Evolutionary conservation across 768 basidiomycete genomes (phyloP).

Genomic region (Sutorius australiensis): DNA sequence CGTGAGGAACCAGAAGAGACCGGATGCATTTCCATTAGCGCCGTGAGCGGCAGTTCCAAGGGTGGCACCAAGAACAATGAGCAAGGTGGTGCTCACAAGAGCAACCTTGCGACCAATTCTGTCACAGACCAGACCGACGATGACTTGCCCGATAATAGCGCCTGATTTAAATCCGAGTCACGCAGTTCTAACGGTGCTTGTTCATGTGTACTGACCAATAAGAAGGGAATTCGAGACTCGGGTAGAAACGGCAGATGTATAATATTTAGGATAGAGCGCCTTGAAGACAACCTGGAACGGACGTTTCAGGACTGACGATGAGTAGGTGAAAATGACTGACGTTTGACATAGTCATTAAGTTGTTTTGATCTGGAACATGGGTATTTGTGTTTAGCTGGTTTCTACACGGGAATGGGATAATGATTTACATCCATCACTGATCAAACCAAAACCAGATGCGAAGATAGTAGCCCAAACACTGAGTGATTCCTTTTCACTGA

Average conservation of each 20-base stretch:
- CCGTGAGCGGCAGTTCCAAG: slow-evolving; percentile 68
- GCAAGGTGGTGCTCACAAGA: slow-evolving; percentile 60
- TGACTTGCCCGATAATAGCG: slow-evolving; percentile 56
- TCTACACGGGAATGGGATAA: neutral
- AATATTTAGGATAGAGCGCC: slow-evolving; percentile 56
- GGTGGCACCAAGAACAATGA: slow-evolving; percentile 68
- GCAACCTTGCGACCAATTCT: slow-evolving; percentile 73
- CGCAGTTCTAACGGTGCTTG: neutral
- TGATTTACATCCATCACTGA: slow-evolving; percentile 55
- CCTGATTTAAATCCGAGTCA: slow-evolving; percentile 34
- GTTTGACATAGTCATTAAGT: slow-evolving; percentile 67
- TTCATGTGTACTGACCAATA: slow-evolving; percentile 44
- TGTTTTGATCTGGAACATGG: slow-evolving; percentile 54
- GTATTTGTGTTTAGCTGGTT: slow-evolving; percentile 6
- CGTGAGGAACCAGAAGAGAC: slow-evolving; percentile 74
- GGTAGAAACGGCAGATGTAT: slow-evolving; percentile 60
- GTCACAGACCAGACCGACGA: slow-evolving; percentile 70
- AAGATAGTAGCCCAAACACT: slow-evolving; percentile 63
- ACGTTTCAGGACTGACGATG: slow-evolving; percentile 7
- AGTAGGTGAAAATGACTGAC: slow-evolving; percentile 29
- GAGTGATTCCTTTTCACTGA: slow-evolving; percentile 40
- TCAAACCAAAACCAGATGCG: slow-evolving; percentile 61
- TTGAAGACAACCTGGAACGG: slow-evolving; percentile 56
- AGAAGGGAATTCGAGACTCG: slow-evolving; percentile 68
- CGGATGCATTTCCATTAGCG: slow-evolving; percentile 47